Base-by-base conservation (phyloP, 805 yeast genomes). In the Candida maesae region DNA sequence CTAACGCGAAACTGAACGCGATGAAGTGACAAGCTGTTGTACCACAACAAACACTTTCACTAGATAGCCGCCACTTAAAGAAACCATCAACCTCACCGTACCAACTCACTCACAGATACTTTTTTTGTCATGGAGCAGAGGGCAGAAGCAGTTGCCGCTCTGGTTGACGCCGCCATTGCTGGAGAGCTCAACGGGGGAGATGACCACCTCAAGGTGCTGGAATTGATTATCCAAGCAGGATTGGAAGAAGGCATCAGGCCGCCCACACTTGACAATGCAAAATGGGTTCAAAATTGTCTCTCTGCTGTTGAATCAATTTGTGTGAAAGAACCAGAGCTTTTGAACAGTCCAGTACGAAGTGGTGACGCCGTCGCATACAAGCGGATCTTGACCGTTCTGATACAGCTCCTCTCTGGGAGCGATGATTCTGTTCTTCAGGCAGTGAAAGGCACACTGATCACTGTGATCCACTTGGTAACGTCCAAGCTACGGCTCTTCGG, bases 141-240 rank as follows among this genome's bases (percentile, higher is more conserved):
- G 4, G 38, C 33, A 13, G 50, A 37, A 17, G 58, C 58, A 4
- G 47, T 54, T 14, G 33, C 39, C 14, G 44, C 46, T 35, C 41
- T 54, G 10, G 41, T 48, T 5, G 48, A 49, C 25, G 30, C 51
- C 0, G 45, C 47, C n/a, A 31, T 47, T 13, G 38, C 41, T 4
- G 48, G 45, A 8, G 47, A 23, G 13, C 40, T 27, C 17, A 45
- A 35, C 17, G 53, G 43, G n/a, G 46, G 45, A 36, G 55, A 50
- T 10, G 46, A 50, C 1, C 53, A 47, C 38, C 44, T 48, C 30
- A 46, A 45, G 26, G 42, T 47, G 18, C 38, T 56, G 15, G 36
- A 39, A 13, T 44, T 55, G 33, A 56, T 56, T 33, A 39, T 56
- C 19, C 45, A 44, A 17, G 53, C 48, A 21, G 59, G 60, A 10